phyloP scores from a whole-genome alignment of 164 flowering plant species.

The Aristolochia contorta region DNA sequence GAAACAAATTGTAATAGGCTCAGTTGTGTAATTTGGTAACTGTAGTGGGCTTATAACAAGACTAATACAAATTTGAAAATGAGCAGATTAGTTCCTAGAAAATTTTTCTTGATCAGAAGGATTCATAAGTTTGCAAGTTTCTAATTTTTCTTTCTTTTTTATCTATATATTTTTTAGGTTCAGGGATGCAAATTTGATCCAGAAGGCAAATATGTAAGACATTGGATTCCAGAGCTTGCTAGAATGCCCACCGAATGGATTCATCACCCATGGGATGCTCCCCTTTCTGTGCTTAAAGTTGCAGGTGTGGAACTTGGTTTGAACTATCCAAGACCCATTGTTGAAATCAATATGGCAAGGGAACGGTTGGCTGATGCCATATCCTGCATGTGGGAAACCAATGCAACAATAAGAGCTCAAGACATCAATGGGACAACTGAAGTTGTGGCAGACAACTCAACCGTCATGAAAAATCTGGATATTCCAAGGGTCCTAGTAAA shows the following conservation, averaged over 20 bases:
- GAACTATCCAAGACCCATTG: constrained; percentile 84
- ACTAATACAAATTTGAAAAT: no score
- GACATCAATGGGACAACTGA: constrained; percentile 39
- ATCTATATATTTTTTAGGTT: no score
- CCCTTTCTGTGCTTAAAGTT: constrained; percentile 47
- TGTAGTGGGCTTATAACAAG: no score
- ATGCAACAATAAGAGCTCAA: constrained; percentile 35
- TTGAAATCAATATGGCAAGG: constrained; percentile 61
- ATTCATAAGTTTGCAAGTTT: no score
- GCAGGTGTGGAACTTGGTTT: constrained; percentile 84
- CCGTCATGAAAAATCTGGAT: constrained; percentile 13
- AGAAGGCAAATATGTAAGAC: constrained; percentile 86
- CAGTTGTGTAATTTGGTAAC: no score
- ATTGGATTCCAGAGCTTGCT: constrained; percentile 92
- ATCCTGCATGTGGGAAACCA: constrained; percentile 49
- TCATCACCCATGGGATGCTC: constrained; percentile 98
- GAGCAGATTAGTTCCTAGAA: no score
- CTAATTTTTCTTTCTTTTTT: neutral
- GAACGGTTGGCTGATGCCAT: constrained; percentile 51
- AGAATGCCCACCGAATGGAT: constrained; percentile 92
- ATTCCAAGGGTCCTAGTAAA: constrained; percentile 20
- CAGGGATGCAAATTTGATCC: constrained; percentile 81
- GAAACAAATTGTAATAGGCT: no score
- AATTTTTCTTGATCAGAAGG: no score
- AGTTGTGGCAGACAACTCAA: constrained; percentile 54